phyloP scores from a whole-genome alignment of 1,139 yeast genomes.

The Chernovozyma sophiae-reginae region DNA sequence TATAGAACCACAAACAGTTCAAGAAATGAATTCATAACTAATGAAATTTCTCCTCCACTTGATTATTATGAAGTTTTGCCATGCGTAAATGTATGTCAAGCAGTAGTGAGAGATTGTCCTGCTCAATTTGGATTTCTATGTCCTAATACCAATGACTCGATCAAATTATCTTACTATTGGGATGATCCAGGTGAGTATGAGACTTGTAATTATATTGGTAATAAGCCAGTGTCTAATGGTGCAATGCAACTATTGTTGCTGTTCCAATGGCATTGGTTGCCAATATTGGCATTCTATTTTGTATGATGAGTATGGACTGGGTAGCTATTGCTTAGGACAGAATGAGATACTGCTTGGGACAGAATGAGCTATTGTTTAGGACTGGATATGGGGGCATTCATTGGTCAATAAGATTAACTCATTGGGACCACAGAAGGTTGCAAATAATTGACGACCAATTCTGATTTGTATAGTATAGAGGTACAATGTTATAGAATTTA shows the following conservation, averaged over 20 bases:
- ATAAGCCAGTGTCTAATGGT: constrained; percentile 1
- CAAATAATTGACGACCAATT: too few species aligned
- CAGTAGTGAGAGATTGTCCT: constrained; percentile 82
- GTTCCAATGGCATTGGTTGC: not conserved
- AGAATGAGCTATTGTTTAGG: too few species aligned
- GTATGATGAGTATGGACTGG: not conserved
- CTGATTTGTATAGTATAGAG: too few species aligned
- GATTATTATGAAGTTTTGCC: constrained; percentile 80
- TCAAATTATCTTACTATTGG: constrained; percentile 48
- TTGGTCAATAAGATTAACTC: too few species aligned
- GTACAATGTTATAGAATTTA: too few species aligned
- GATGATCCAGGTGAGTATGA: constrained; percentile 25
- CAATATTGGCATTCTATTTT: not conserved
- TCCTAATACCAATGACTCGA: constrained; percentile 45
- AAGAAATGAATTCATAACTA: constrained; percentile 58
- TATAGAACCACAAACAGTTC: constrained; percentile 49
- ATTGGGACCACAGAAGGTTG: too few species aligned
- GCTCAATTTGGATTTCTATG: constrained; percentile 69
- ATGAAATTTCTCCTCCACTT: constrained; percentile 52
- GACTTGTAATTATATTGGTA: constrained; percentile 51
- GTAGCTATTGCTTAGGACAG: too few species aligned
- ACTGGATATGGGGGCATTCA: too few species aligned
- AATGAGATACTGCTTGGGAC: too few species aligned
- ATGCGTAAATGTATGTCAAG: constrained; percentile 75
- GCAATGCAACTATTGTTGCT: not conserved